Base-by-base conservation (phyloP, 306 rosid species). In the Inga oerstediana region DNA sequence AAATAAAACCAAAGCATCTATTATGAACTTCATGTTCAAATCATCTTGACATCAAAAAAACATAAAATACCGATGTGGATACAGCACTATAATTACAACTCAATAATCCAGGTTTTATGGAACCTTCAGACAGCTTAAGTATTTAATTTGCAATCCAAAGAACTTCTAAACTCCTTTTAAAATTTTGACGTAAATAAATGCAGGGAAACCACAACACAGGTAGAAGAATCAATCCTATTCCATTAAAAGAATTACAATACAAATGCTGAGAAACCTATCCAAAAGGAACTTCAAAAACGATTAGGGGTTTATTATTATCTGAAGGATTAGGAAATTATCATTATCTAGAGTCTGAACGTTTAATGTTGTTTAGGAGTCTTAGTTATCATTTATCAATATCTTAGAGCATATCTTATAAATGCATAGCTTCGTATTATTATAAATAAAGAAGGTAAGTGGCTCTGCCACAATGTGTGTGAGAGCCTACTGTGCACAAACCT, bases 11-110 rank as follows among this genome's bases (percentile, higher is more conserved):
- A 37, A 37, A 17, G 27, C 27, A 67, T 35, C 22, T 34, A 62
- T 20, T 39, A 39, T 41, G 30, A 70, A 58, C 59, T 35, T 22
- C 45, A 10, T 15, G 76, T 61, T 68, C 73, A 41, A 62, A 30
- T 54, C 35, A 30, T 52, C 65, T 75, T 84, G 64, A 34, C 61
- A 19, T 71, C 82, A 74, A 84, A 81, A 80, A 56, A 51, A 51
- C 30, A 48, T 30, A 3, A 41, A 45, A 44, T 24, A 72, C 51
- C 16, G 49, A 19, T 1, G 22, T 8, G 48, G 74, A 59, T 35
- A 70, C 1, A 52, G 46, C 64, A 83, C 37, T 72, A 20, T 0
- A 72, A 54, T 35, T 37, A n/a, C 15, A 79, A 70, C 44, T 32
- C 44, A 5, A 65, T 10, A 74, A 56, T 41, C 77, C 73, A 67